Evolutionary conservation across 1,284 basidiomycete species (phyloP), one percentile per base, ranked within the genome.

Genomic region (Cystobasidium sp.): DNA sequence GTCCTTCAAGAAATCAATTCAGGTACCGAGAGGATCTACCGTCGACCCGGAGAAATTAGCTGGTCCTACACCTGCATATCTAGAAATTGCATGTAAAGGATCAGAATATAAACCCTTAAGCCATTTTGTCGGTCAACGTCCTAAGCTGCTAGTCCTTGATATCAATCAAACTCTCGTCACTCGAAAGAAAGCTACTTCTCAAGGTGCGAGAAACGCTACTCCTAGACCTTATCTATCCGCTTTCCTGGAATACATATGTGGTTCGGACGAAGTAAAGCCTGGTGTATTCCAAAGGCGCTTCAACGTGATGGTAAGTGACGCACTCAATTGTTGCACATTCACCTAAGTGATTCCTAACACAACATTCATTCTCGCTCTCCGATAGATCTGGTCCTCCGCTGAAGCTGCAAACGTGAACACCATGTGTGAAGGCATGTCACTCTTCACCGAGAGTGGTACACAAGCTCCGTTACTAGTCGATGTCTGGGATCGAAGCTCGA

Each of bases 321-420:
- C 14, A 14, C 6, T 49, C 46, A 12, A 3, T 49, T 6, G 1
- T 49, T 49, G 46, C 6, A 49, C 12, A 12, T 49, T 12, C 46
- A 49, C 5, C 16, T 8, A 10, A 9, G 3, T 4, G 22, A 9
- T 3, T 8, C 31, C 39, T 9, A 31, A 14, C 9, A 31, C 8
- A 1, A 31, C 24, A 1, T 56, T 9, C 20, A 4, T 3, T 3
- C 3, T n/a, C 3, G 9, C 7, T 53, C 18, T 66, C 47, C 9
- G n/a, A 20, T 52, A 73, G 70, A 51, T 73, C 49, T 73, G 70
- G 70, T 73, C 70, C 8, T 66, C 70, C 22, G 70, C 70, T 6
- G 59, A 73, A 46, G 61, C 52, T 5, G 62, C 63, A 6, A 73
- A 66, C 31, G 70, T 73, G 9, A 20, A 55, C 43, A 47, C 70